Base-by-base conservation (phyloP, 768 basidiomycete genomes). In the Glaciozyma martinii region DNA sequence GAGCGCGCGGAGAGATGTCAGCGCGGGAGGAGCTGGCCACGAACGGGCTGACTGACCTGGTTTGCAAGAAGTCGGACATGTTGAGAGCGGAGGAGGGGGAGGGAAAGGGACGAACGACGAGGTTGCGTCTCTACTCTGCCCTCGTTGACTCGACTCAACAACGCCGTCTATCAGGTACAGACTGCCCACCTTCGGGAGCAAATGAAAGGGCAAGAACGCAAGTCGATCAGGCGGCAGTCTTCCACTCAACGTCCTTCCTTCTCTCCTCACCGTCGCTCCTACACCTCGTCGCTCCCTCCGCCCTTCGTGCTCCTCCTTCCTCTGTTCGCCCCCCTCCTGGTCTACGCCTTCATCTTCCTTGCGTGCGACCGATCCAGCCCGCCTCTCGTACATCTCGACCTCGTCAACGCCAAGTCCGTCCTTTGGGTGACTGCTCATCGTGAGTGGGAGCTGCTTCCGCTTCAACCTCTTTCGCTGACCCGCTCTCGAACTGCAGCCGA, bases 31-130 rank as follows among this genome's bases (percentile, higher is more conserved):
- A 5, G 37, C 37, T 6, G 37, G 37, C 5, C 15, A 8, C 12
- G 37, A 40, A 40, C 12, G 37, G 7, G 2, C 12, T 40, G 7
- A 13, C 12, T 40, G 3, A 40, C 37, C 37, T 40, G 37, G 37
- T 40, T 40, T 40, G 75, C 76, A 91, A 85, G 83, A 79, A 62
- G 42, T 77, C 75, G n/a, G 40, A 21, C 68, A 69, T 69, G 47
- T 32, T 27, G 23, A 18, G n/a, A 19, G 21, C 18, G n/a, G n/a
- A n/a, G n/a, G n/a, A 16, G 19, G 19, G 43, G 27, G 46, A 12
- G 12, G 32, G 32, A 32, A 55, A 32, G 52, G 23, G 29, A 53
- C 27, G 19, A 7, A 18, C 52, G 32, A 5, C 30, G 15, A 37
- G 25, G 29, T 7, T 37, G 37, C 37, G 37, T 40, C 37, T 40